phyloP scores from a whole-genome alignment of 2,329 filamentous ascomycete genomes.

The Capronia americana region DNA sequence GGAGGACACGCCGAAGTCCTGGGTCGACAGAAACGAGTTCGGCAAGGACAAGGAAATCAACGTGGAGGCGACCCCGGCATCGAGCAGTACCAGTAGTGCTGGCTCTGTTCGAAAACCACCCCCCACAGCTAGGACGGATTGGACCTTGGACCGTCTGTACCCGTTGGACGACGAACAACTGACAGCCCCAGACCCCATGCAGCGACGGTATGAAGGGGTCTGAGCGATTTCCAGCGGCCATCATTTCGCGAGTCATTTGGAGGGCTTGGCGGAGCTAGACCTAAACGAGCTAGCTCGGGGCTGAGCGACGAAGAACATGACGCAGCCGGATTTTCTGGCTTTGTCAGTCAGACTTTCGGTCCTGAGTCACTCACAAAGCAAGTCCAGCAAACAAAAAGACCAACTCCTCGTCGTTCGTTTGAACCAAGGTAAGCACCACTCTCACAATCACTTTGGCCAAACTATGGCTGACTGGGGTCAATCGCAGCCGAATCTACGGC shows the following conservation, averaged over 20 bases:
- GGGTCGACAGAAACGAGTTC: constrained; percentile 3
- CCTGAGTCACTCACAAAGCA: constrained; percentile 29
- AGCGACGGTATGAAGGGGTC: constrained; percentile 29
- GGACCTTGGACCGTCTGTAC: constrained; percentile 38
- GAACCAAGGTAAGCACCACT: constrained; percentile 19
- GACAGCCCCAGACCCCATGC: constrained; percentile 20
- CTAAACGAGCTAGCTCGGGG: constrained; percentile 3
- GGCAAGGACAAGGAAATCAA: constrained; percentile 28
- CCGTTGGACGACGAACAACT: constrained; percentile 38
- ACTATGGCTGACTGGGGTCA: constrained; percentile 33
- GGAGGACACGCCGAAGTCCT: constrained; percentile 2
- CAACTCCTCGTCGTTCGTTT: constrained; percentile 31
- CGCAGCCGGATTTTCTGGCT: constrained; percentile 24
- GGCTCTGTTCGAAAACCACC: constrained; percentile 22
- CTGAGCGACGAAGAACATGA: constrained; percentile 24
- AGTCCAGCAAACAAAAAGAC: constrained; percentile 21
- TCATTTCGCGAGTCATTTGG: constrained; percentile 1
- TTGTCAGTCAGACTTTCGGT: constrained; percentile 27
- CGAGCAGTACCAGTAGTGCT: constrained; percentile 32
- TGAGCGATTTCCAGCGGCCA: constrained; percentile 5
- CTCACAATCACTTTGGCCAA: neutral
- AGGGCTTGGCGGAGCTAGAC: constrained; percentile 2
- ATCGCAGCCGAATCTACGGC: constrained; percentile 12
- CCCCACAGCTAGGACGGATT: constrained; percentile 20
- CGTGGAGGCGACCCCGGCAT: constrained; percentile 20